Base-by-base conservation (phyloP, 1,284 basidiomycete genomes). In the Earliella scabrosa region DNA sequence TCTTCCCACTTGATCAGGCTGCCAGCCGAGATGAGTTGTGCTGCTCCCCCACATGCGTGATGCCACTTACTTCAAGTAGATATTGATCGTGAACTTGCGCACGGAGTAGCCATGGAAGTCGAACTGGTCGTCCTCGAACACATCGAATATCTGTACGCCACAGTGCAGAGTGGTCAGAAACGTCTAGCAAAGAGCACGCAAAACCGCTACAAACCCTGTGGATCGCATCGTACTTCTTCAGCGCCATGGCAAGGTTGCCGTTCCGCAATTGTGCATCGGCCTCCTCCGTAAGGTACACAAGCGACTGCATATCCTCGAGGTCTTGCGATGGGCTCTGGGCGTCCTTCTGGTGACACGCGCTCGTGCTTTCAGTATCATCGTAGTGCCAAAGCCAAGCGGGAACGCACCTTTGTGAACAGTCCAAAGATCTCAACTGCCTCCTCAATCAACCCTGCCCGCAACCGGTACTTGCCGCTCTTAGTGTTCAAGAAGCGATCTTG, bases 91-190 rank as follows among this genome's bases (percentile, higher is more conserved):
- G 70, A 90, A 93, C 67, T 93, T 94, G 44, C 97, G 87, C 67
- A 98, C 69, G 65, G 93, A 93, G 74, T 99, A 99, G 7, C 90
- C 88, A 72, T 99, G 97, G 81, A 99, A 99, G 73, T 99, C 97
- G 67, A 93, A 97, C 74, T 99, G 96, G 70, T 99, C 97, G 64
- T 98, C 95, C 67, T 96, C 93, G 62, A 94, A 85, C 54, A 93
- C 92, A 53, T 90, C 83, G 73, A 97, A 98, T 14, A 90, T 79
- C 87, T 93, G 66, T 21, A n/a, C n/a, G n/a, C n/a, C 24, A 32
- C 49, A 26, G 13, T 31, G 34, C n/a, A 24, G 32, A 46, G 18
- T n/a, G 3, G 6, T 9, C 8, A 43, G 11, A 21, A n/a, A 40
- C 21, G 10, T 13, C 10, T 4, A 13, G 39, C 21, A 2, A 10